These are phyloP conservation scores for Echinosophora koreensis DNA, from an alignment of 306 rosid genomes.

Conservation along the genomic window DNA sequence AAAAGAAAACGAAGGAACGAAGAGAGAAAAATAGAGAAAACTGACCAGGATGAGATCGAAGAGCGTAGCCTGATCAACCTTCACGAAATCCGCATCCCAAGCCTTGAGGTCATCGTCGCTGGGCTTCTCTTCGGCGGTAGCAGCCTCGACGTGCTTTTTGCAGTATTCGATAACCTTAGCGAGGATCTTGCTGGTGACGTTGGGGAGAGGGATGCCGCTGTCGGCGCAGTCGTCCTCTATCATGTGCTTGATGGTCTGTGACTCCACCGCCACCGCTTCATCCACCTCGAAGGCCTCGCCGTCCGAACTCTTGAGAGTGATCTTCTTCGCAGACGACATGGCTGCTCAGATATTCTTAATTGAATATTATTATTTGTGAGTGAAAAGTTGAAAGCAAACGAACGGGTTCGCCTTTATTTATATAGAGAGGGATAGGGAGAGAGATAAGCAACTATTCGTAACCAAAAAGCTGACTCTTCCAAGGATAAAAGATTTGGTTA, in stretches of 20 bases:
- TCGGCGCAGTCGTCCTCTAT: constrained; percentile 78
- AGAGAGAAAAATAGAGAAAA: too few relatives aligned
- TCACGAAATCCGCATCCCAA: constrained; percentile 58
- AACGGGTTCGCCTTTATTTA: too few relatives aligned
- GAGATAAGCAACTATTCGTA: too few relatives aligned
- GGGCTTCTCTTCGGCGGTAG: constrained; percentile 53
- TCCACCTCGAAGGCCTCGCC: constrained; percentile 78
- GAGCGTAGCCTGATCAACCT: too few relatives aligned
- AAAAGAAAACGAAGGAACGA: too few relatives aligned
- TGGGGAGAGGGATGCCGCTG: constrained; percentile 76
- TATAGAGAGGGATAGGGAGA: too few relatives aligned
- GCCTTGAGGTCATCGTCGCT: constrained; percentile 66
- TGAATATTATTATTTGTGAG: too few relatives aligned
- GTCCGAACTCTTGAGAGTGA: constrained; percentile 77
- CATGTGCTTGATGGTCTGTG: constrained; percentile 84
- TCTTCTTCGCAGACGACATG: constrained; percentile 60
- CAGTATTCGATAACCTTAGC: constrained; percentile 89
- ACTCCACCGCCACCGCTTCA: constrained; percentile 74
- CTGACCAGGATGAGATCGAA: too few relatives aligned
- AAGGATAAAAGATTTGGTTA: too few relatives aligned
- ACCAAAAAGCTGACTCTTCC: too few relatives aligned
- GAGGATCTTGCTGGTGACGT: constrained; percentile 78
- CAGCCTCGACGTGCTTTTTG: constrained; percentile 68
- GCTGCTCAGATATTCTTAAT: too few relatives aligned
- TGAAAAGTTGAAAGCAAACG: too few relatives aligned